Base-by-base conservation (phyloP, 495 filamentous ascomycete genomes). In the Penicillium herquei region DNA sequence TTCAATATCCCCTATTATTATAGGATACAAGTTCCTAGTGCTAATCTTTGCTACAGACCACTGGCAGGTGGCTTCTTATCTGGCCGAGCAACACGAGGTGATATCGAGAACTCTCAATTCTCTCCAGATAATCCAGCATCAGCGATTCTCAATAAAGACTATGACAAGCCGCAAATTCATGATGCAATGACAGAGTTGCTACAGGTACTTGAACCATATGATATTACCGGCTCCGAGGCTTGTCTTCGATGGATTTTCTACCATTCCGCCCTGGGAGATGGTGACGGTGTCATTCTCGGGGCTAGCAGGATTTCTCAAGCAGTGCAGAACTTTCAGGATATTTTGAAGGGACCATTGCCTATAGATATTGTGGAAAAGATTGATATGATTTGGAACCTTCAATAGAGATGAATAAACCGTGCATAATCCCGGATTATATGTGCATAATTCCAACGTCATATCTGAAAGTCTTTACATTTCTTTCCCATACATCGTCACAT, bases 31-130 rank as follows among this genome's bases (percentile, higher is more conserved):
- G 34, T 37, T 9, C 34, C 12, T 9, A 37, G 12, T 37, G 34
- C 12, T 37, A 2, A 37, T 37, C 12, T 37, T 31, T 40, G 2
- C 7, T 6, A 6, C 14, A 64, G 77, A 39, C 77, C 78, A 1
- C 70, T 81, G 5, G 78, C 77, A 7, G 79, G 77, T 18, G 81
- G 81, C 3, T 79, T 78, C 47, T 59, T 84, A 4, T 82, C 79
- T 6, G 67, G 71, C 7, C 75, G 71, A 52, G 41, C 64, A 30
- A 67, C 67, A 30, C 51, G 56, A n/a, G 64, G 63, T 16, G 55
- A 67, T 14, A 37, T 59, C 17, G 55, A 57, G 32, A 66, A 62
- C 2, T 74, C 68, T n/a, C 61, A 69, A 44, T 69, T 62, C 17
- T 54, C 16, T 7, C 46, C 49, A 26, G 49, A 41, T 10, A 62